Evolutionary conservation across 2,329 filamentous ascomycete species (phyloP).

Genomic region (Cladosporium sp.): DNA sequence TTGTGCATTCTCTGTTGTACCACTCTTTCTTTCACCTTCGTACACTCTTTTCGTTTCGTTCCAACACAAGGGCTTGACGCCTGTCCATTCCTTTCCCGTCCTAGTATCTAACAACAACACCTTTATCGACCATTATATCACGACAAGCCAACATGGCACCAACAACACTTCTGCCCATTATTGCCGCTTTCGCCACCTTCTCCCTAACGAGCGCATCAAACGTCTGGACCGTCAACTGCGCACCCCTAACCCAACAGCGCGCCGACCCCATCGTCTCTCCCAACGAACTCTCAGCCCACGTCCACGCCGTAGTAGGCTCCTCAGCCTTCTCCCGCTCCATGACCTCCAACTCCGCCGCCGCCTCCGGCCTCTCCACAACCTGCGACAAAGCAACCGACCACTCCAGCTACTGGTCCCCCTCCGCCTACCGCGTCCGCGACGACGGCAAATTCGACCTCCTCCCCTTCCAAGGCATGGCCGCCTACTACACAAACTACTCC

Average conservation of each 20-base stretch:
- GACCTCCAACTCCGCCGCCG: neutral
- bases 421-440: conserved; percentile 65
- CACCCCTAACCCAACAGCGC: conserved; percentile 39
- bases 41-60: neutral
- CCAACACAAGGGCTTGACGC: neutral
- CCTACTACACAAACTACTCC: conserved; percentile 55
- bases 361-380: conserved; percentile 1
- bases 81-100: neutral
- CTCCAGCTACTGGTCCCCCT: conserved; percentile 73
- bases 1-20: neutral
- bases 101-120: neutral
- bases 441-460: conserved; percentile 45
- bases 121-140: neutral
- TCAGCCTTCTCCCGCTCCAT: conserved; percentile 33
- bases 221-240: conserved; percentile 19
- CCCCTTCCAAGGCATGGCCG: conserved; percentile 59
- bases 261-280: conserved; percentile 69
- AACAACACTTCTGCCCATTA: neutral
- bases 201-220: conserved; percentile 6
- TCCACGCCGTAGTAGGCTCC: conserved; percentile 70
- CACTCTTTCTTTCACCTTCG: neutral
- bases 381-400: conserved; percentile 18
- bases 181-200: neutral
- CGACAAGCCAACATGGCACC: neutral
- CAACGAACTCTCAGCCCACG: conserved; percentile 59